Evolutionary conservation across 495 filamentous ascomycete species (phyloP), one percentile per base, ranked within the genome.

Genomic region (Tricharina praecox): DNA sequence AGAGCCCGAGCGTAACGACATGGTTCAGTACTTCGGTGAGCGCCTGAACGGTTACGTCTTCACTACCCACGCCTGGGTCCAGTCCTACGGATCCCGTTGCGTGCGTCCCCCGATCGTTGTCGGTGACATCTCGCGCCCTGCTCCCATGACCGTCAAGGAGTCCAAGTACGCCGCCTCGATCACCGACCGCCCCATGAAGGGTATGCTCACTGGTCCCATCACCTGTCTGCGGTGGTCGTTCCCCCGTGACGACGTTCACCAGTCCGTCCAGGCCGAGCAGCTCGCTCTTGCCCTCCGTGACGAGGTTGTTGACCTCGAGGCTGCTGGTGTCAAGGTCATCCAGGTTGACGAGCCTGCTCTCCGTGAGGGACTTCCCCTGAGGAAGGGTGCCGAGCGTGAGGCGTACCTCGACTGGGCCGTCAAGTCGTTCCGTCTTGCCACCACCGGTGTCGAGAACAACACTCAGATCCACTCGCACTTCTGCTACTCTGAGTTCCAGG

Each of bases 401-500:
- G 79, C 82, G 50, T 97, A 97, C 76, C 75, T 97, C 50, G 64
- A 79, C 60, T 97, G 90, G 90, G 92, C 90, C 47, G 92, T 97
- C 61, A 75, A 88, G 67, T 81, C 85, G 59, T 97, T 97, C 85
- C 82, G 80, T 63, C 84, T 97, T 53, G 76, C 90, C 49, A 87
- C 85, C 58, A 75, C 85, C 44, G 88, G 83, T 62, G 90, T 96
- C 45, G 64, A 81, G 62, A 84, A 97, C 64, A 81, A 77, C 47
- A 96, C 92, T 55, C 90, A 97, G 74, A 93, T 97, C 68, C 90
- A 97, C 77, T 94, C 85, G 43, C 90, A 97, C 73, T 97, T 97
- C 85, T 97, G 90, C 68, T 97, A 97, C 79, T 94, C 86, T 37
- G 90, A 97, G 73, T 97, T 97, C 82, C 90, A 97, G 70, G 90